Percentiles rank a stretch among this genome's conserved stretches.
Conservation (phyloP, 495 filamentous ascomycete species). For the Cercophora newfieldiana region DNA sequence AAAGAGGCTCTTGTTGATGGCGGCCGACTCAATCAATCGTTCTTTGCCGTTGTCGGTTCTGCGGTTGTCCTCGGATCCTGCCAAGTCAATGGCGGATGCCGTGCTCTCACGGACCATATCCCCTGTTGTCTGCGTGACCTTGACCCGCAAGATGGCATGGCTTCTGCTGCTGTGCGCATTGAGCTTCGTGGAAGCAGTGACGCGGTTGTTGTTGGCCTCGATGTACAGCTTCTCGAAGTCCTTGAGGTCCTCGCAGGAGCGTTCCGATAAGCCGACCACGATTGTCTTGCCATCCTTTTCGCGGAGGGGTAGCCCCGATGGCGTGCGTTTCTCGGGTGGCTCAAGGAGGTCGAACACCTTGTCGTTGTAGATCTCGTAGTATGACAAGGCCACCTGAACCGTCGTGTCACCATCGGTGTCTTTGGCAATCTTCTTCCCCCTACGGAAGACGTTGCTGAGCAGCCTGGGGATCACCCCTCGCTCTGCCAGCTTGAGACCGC, state of each 20-base stretch:
- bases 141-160: conserved; percentile 91
- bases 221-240: conserved; percentile 94
- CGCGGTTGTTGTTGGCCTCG: conserved; percentile 88
- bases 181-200: conserved; percentile 90
- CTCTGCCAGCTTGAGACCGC: conserved; percentile 84
- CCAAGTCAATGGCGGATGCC: conserved; percentile 92
- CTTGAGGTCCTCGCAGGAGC: conserved; percentile 79
- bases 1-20: conserved; percentile 97
- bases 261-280: conserved; percentile 87
- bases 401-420: conserved; percentile 72
- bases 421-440: conserved; percentile 83
- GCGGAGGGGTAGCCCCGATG: conserved; percentile 82
- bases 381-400: conserved; percentile 80
- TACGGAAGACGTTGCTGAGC: conserved; percentile 81
- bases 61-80: conserved; percentile 94
- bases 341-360: conserved; percentile 94
- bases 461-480: conserved; percentile 89
- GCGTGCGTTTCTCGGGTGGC: conserved; percentile 82
- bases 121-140: conserved; percentile 71
- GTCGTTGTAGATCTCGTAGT: conserved; percentile 99
- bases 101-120: conserved; percentile 74
- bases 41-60: conserved; percentile 94
- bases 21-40: conserved; percentile 89
- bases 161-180: conserved; percentile 93
- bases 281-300: conserved; percentile 87